Evolutionary conservation across 179 eudicot genomes (phyloP), one percentile per base, ranked within the genome.

Genomic region (Drosera spatulata): DNA sequence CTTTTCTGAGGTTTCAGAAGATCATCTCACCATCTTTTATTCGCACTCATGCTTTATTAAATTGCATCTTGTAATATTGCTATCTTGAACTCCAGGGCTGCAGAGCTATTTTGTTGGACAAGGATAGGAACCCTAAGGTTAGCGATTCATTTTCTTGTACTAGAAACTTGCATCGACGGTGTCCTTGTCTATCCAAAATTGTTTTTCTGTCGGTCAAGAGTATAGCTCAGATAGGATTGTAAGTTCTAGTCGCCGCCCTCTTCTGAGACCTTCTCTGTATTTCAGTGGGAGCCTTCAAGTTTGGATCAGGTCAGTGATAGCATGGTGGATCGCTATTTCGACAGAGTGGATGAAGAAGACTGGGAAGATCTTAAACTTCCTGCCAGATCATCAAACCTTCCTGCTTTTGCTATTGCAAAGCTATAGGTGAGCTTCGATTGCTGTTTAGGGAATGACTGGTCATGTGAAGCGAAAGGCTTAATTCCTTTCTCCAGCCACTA

Each of bases 101-200:
- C 73, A 81, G 97, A 70, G 97, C 97, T 56, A 65, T 90, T 69
- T 75, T 90, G 56, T 13, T 84, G 61, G 97, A 89, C 69, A 89
- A 85, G 71, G 97, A 89, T 66, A 79, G 66, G 65, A 87, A 87
- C 65, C 95, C 97, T 4, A 90, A 87, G 93, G 97, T 88, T 41
- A 55, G 58, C 9, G 50, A 4, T 22, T 33, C 11, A 14, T 38
- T 39, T 53, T 47, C 50, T 22, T 22, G 33, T 22, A 22, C 33
- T 22, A 22, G 33, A 22, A 22, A 22, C 33, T 22, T 22, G 33
- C 33, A 22, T 22, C 33, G 33, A 22, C 33, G 1, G 33, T 7
- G 9, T 22, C 33, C 33, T 22, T 22, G 33, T 22, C 33, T 22
- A 22, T 22, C 33, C 1, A 1, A 22, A 22, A 22, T 6, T 37